phyloP scores from a whole-genome alignment of 2,329 filamentous ascomycete species.

The Cladobotryum protrusum region DNA sequence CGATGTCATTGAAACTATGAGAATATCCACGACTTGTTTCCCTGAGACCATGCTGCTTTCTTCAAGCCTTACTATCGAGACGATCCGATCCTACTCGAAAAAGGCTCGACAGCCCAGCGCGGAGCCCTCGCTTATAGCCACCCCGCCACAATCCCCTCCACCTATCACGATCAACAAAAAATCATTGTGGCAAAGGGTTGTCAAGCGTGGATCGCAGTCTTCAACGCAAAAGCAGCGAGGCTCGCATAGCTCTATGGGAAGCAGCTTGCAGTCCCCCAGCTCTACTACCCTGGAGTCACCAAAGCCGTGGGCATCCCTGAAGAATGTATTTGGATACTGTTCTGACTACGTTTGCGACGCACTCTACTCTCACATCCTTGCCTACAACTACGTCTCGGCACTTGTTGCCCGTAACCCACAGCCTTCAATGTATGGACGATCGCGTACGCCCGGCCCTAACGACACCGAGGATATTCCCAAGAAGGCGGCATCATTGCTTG shows the following conservation, averaged over 20 bases:
- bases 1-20: slow-evolving; percentile 48
- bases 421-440: slow-evolving; percentile 8
- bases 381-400: slow-evolving; percentile 51
- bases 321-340: slow-evolving; percentile 46
- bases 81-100: slow-evolving; percentile 49
- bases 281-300: slow-evolving; percentile 16
- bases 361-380: slow-evolving; percentile 52
- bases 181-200: slow-evolving; percentile 33
- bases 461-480: slow-evolving; percentile 36
- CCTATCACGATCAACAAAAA: slow-evolving; percentile 15
- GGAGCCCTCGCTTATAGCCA: slow-evolving; percentile 17
- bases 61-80: slow-evolving; percentile 50
- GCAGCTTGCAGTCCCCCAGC: slow-evolving; percentile 12
- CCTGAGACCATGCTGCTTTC: slow-evolving; percentile 54
- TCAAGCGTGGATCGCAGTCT: slow-evolving; percentile 13
- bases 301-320: slow-evolving; percentile 39
- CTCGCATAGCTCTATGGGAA: slow-evolving; percentile 5
- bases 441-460: slow-evolving; percentile 17
- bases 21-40: slow-evolving; percentile 49
- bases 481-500: slow-evolving; percentile 48
- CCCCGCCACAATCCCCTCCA: slow-evolving; percentile 13
- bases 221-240: background rate
- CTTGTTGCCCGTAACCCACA: slow-evolving; percentile 22
- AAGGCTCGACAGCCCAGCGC: slow-evolving; percentile 41
- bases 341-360: slow-evolving; percentile 53